Base-by-base conservation (phyloP, 2,329 filamentous ascomycete genomes). In the Claviceps humidiphila region DNA sequence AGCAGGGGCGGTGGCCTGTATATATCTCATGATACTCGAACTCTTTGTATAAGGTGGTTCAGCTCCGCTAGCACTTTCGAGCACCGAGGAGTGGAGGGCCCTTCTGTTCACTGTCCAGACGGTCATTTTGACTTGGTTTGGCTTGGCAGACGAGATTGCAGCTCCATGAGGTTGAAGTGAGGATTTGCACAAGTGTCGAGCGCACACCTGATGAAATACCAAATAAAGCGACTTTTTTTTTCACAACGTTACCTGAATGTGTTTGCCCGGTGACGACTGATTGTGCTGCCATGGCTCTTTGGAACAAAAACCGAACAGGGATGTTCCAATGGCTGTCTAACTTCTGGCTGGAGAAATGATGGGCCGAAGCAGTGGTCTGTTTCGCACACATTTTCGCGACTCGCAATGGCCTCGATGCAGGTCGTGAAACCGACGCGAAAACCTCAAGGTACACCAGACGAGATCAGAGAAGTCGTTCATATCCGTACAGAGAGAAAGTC, bases 161-260 rank as follows among this genome's bases (percentile, higher is more conserved):
- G 69, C 68, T 69, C 76, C 77, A 82, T 74, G 79, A 84, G 81
- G 81, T 84, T 84, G 82, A 84, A 84, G 80, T 80, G 74, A 80
- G 74, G 74, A 71, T 76, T 59, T 66, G 74, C 73, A 71, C 69
- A 71, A 70, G 78, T 78, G 80, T 84, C 74, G 81, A 84, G 80
- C 74, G 73, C 72, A 74, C 72, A 66, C 70, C 68, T 64, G 58
- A 67, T 67, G 63, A 66, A 66, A 67, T 67, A 64, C 59, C 61
- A 64, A 64, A 17, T 61, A 59, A 66, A 52, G 38, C 38, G 47
- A 48, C 17, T 26, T 44, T 34, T 20, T 43, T 44, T 26, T 44
- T 7, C 16, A 16, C 1, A n/a, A 47, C 20, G 30, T 50, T n/a
- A 30, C 52, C 38, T 47, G n/a, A 4, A 50, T 51, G 56, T 51